Evolutionary conservation across 192 early-diverging fungal genomes (phyloP).

Genomic region (Nowakowskiella sp.): DNA sequence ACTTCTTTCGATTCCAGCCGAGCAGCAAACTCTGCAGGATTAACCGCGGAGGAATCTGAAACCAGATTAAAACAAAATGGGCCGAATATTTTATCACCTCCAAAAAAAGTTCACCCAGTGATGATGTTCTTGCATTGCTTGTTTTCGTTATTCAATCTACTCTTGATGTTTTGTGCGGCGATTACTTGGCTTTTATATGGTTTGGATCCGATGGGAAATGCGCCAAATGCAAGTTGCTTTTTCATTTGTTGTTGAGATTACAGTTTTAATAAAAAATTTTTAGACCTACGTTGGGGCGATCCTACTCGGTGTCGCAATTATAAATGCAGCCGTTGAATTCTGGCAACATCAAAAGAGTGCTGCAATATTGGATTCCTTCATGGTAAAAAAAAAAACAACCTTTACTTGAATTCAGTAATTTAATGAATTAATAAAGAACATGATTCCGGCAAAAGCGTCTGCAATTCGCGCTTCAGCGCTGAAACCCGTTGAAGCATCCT

Average conservation of each 20-base stretch:
- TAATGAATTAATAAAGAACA: conserved; percentile 34
- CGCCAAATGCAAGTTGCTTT: conserved; percentile 57
- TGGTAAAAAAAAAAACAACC: conserved; percentile 31
- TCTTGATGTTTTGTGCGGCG: conserved; percentile 77
- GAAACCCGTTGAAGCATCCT: conserved; percentile 53
- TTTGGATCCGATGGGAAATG: conserved; percentile 70
- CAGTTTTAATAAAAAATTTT: conserved; percentile 4
- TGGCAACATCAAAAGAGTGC: conserved; percentile 85
- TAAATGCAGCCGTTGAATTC: conserved; percentile 90
- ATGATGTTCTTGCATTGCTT: conserved; percentile 71
- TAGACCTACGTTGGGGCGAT: conserved; percentile 86
- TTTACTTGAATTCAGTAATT: not conserved
- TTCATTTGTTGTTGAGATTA: not conserved
- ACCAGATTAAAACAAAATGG: conserved; percentile 63
- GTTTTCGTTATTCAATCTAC: conserved; percentile 75
- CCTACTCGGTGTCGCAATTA: conserved; percentile 74
- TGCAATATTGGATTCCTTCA: conserved; percentile 81
- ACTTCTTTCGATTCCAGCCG: conserved; percentile 48
- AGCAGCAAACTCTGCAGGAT: conserved; percentile 62
- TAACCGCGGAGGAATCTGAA: conserved; percentile 54
- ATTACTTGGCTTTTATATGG: conserved; percentile 70
- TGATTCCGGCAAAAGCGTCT: conserved; percentile 81
- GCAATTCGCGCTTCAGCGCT: conserved; percentile 71
- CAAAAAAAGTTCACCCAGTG: conserved; percentile 68
- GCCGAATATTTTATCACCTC: conserved; percentile 80